Evolutionary conservation across 345 rosid species (phyloP).

Genomic region (Barbarea vulgaris): DNA sequence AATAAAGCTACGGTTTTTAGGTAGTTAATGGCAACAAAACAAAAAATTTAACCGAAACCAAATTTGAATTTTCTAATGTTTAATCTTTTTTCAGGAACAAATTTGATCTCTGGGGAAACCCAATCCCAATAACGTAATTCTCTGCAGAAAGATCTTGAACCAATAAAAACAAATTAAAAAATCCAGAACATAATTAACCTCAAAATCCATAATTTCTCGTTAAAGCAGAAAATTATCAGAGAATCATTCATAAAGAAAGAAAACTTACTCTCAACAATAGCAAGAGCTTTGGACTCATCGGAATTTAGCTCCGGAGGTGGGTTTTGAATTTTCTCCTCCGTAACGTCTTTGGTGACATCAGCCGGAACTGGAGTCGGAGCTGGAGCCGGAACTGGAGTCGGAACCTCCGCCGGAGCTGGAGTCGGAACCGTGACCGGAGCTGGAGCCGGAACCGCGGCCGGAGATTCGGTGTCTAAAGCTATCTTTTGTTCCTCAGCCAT

Average conservation of each 20-base stretch:
- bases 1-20: conserved; percentile 1
- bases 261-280: conserved; percentile 56
- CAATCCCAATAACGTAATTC: conserved; percentile 6
- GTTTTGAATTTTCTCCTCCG: conserved; percentile 39
- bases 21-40: not conserved
- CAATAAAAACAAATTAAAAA: not conserved
- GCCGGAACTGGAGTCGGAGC: conserved; percentile 32
- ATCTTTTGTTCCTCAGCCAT: conserved; percentile 34
- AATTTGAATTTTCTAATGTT: not conserved
- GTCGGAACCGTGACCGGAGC: conserved; percentile 17
- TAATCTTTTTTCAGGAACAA: not conserved
- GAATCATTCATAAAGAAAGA: not conserved
- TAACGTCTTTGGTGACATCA: conserved; percentile 28
- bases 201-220: not conserved
- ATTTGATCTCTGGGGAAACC: not conserved
- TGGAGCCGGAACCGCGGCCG: conserved; percentile 47
- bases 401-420: conserved; percentile 5
- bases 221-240: not conserved
- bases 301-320: conserved; percentile 39
- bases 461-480: conserved; percentile 13
- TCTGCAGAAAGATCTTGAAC: not conserved
- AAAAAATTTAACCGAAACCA: conserved; percentile 2
- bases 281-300: conserved; percentile 66
- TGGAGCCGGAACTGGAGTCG: conserved; percentile 10
- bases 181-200: not conserved